phyloP scores from a whole-genome alignment of 331 rosid species.

The Dryas integrifolia region DNA sequence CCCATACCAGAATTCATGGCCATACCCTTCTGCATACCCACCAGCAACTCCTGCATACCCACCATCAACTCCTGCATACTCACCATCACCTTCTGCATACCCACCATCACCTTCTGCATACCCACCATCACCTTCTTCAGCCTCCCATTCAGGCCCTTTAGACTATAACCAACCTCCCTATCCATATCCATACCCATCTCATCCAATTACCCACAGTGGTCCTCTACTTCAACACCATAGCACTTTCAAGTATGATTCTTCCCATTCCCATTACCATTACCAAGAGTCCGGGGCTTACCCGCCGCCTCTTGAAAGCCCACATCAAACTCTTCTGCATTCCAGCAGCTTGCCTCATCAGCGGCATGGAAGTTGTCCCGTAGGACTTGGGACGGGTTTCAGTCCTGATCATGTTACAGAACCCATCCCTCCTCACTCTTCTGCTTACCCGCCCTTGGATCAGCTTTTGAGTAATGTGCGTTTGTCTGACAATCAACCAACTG shows the following conservation, averaged over 20 bases:
- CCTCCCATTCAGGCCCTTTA: conserved; percentile 26
- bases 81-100: conserved; percentile 23
- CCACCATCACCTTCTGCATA: conserved; percentile 24
- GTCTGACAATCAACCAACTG: conserved; percentile 47
- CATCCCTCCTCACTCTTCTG: conserved; percentile 33
- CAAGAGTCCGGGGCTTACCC: conserved; percentile 41
- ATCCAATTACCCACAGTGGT: conserved; percentile 30
- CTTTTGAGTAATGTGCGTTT: conserved; percentile 47
- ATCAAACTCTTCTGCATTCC: conserved; percentile 26
- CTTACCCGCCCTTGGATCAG: conserved; percentile 63
- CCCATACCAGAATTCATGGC: background rate
- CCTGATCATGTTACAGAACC: conserved; percentile 23
- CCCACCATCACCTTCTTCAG: conserved; percentile 10
- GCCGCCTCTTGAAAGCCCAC: conserved; percentile 23
- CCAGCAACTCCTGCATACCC: conserved; percentile 27
- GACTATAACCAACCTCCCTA: conserved; percentile 26
- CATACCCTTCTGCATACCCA: conserved; percentile 28
- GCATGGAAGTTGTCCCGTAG: conserved; percentile 30
- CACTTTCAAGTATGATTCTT: conserved; percentile 57
- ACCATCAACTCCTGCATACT: conserved; percentile 18
- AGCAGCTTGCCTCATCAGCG: conserved; percentile 54
- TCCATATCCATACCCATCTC: conserved; percentile 24
- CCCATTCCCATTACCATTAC: conserved; percentile 50
- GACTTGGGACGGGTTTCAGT: conserved; percentile 19
- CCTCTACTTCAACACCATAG: conserved; percentile 47